Evolutionary conservation across 2,329 filamentous ascomycete species (phyloP).

Genomic region (Alternaria conjuncta): DNA sequence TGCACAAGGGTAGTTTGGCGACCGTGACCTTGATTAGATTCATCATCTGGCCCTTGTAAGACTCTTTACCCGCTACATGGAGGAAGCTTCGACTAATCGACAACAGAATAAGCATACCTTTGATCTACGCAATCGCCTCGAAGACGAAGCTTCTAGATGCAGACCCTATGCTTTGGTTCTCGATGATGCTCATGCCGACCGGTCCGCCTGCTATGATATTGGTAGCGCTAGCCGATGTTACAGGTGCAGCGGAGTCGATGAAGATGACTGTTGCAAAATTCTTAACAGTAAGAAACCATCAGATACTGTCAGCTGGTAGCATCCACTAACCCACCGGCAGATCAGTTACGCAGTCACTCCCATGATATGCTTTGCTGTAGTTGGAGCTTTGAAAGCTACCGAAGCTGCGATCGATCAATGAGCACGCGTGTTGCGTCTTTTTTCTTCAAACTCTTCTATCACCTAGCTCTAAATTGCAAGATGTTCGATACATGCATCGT

Average conservation of each 20-base stretch:
- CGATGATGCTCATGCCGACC: constrained; percentile 65
- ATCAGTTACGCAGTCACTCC: constrained; percentile 54
- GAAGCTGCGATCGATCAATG: constrained; percentile 17
- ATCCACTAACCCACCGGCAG: constrained; percentile 22
- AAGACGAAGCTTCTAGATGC: constrained; percentile 58
- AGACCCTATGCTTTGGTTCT: constrained; percentile 72
- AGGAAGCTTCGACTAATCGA: constrained; percentile 3
- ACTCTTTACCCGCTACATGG: neutral
- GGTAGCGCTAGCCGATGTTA: constrained; percentile 59
- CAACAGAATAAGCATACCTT: constrained; percentile 55
- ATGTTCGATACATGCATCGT: neutral
- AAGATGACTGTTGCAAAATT: constrained; percentile 63
- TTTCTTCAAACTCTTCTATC: neutral
- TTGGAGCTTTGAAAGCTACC: constrained; percentile 51
- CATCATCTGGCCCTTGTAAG: constrained; percentile 63
- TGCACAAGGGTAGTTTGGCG: constrained; percentile 59
- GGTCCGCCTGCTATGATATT: constrained; percentile 63
- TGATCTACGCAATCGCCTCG: constrained; percentile 63
- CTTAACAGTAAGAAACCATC: constrained; percentile 50
- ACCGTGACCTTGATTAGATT: constrained; percentile 65
- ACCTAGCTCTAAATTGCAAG: neutral
- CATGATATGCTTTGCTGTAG: constrained; percentile 53
- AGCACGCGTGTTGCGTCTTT: neutral
- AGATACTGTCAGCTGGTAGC: neutral
- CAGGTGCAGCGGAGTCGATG: constrained; percentile 51